phyloP scores from a whole-genome alignment of 2,329 filamentous ascomycete genomes.

The Trichothecium sympodiale region DNA sequence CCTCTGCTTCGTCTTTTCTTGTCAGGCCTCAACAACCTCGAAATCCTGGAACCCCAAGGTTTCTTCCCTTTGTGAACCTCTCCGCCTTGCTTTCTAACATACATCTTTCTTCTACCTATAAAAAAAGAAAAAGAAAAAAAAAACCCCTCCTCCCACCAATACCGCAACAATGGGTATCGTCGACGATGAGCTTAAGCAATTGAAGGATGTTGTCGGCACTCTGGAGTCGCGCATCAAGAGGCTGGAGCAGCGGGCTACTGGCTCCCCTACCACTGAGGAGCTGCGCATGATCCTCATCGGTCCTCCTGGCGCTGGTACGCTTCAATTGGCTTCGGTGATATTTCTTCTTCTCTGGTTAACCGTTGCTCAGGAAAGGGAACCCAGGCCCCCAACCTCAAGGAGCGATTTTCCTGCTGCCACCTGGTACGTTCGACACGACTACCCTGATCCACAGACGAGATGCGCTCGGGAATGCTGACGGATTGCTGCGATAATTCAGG shows the following conservation, averaged over 20 bases:
- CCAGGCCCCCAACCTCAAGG: slow-evolving; percentile 95
- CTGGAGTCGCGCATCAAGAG: slow-evolving; percentile 80
- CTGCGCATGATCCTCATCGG: slow-evolving; percentile 98
- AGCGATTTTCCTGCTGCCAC: slow-evolving; percentile 95
- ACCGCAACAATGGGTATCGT: slow-evolving; percentile 70
- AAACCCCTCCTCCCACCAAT: slow-evolving; percentile 2
- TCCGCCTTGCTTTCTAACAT: no score
- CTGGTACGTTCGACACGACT: slow-evolving; percentile 49
- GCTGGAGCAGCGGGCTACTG: slow-evolving; percentile 64
- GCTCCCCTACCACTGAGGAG: slow-evolving; percentile 44
- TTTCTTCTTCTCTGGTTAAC: background rate
- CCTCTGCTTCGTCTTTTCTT: slow-evolving; percentile 1
- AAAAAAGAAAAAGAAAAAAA: no score
- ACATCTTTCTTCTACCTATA: background rate
- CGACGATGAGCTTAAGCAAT: slow-evolving; percentile 72
- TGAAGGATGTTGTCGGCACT: slow-evolving; percentile 73
- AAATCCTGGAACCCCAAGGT: slow-evolving; percentile 1
- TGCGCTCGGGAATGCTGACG: background rate
- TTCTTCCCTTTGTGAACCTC: no score
- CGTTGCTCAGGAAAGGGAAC: slow-evolving; percentile 71
- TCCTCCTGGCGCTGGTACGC: slow-evolving; percentile 87
- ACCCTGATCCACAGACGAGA: background rate
- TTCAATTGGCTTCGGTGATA: slow-evolving; percentile 5
- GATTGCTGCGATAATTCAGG: slow-evolving; percentile 37
- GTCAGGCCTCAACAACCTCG: background rate